Evolutionary conservation across 2,329 filamentous ascomycete genomes (phyloP).

Genomic region (Botryotinia convoluta): DNA sequence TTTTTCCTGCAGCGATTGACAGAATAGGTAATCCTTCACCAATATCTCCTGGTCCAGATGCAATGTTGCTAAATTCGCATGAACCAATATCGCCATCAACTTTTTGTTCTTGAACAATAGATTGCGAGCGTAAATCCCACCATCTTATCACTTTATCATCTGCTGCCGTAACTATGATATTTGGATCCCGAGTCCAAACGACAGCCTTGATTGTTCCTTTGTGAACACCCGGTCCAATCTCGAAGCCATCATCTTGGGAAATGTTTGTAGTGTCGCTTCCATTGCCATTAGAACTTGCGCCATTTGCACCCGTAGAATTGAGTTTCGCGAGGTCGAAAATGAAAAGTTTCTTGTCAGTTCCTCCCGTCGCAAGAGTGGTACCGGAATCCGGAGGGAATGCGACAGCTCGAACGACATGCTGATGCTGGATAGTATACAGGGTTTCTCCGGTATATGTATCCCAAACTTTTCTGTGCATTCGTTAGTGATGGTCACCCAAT

Average conservation of each 20-base stretch:
- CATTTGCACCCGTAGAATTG: slow-evolving; percentile 34
- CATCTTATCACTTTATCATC: slow-evolving; percentile 89
- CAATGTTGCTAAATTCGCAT: slow-evolving; percentile 78
- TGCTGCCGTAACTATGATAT: slow-evolving; percentile 84
- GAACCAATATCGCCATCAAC: slow-evolving; percentile 86
- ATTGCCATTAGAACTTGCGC: slow-evolving; percentile 32
- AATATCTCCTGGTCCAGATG: slow-evolving; percentile 59
- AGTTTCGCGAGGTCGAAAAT: slow-evolving; percentile 77
- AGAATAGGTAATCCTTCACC: slow-evolving; percentile 70
- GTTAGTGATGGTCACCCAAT: slow-evolving; percentile 36
- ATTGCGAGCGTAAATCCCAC: slow-evolving; percentile 81
- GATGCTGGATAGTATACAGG: slow-evolving; percentile 81
- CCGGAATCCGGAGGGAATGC: slow-evolving; percentile 81
- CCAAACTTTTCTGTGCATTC: slow-evolving; percentile 78
- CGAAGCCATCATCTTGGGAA: slow-evolving; percentile 66
- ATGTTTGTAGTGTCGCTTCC: slow-evolving; percentile 46
- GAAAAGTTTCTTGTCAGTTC: slow-evolving; percentile 93
- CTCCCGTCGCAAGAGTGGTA: slow-evolving; percentile 87
- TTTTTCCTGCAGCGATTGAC: slow-evolving; percentile 91
- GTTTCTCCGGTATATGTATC: slow-evolving; percentile 93
- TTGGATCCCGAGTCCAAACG: slow-evolving; percentile 86
- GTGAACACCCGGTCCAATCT: slow-evolving; percentile 84
- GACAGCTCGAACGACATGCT: slow-evolving; percentile 91
- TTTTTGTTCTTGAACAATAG: slow-evolving; percentile 71
- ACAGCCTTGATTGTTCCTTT: slow-evolving; percentile 92